Evolutionary conservation across 768 basidiomycete genomes (phyloP).

Genomic region (Boletus insuetus): DNA sequence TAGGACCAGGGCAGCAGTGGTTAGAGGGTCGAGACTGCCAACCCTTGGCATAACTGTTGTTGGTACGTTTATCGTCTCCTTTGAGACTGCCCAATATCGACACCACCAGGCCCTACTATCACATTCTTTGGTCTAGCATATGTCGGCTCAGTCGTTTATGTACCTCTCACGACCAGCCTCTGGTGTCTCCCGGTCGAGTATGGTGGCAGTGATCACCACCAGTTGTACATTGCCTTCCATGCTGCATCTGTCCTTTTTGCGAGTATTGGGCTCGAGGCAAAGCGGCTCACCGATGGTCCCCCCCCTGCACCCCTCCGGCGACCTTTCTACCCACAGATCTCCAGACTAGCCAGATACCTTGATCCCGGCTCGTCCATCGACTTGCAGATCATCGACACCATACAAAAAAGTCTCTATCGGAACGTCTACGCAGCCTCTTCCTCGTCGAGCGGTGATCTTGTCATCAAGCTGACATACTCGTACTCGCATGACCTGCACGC

Average conservation of each 20-base stretch:
- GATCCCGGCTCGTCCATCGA: not conserved
- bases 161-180: not conserved
- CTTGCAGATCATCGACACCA: not conserved
- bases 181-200: not conserved
- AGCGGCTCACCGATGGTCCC: not conserved
- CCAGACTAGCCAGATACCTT: not conserved
- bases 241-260: not conserved
- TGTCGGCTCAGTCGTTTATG: not conserved
- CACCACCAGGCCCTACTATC: not conserved
- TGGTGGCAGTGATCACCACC: not conserved
- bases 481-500: not conserved
- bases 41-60: not conserved
- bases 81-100: not conserved
- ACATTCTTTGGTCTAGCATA: not conserved
- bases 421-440: not conserved
- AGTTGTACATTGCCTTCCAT: not conserved
- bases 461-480: not conserved
- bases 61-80: not conserved
- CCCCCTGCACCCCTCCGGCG: not conserved
- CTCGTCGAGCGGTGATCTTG: not conserved
- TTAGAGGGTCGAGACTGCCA: not conserved
- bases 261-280: not conserved
- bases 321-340: not conserved
- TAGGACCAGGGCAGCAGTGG: too few relatives aligned
- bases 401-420: not conserved